Base-by-base conservation (phyloP, 2,329 filamentous ascomycete species). In the Colletotrichum trifolii region DNA sequence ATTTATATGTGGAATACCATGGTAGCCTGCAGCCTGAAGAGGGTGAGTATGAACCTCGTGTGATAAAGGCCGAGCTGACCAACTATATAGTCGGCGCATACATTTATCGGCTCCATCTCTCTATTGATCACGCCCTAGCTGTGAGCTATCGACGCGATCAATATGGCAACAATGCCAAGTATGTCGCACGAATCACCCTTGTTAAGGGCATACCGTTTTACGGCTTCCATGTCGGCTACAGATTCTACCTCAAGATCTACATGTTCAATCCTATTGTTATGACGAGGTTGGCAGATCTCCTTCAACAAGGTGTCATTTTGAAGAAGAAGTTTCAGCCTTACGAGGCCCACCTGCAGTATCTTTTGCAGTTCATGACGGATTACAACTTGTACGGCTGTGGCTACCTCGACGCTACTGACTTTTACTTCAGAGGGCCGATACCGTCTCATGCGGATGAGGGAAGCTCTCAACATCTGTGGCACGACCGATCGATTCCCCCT, bases 331-430 rank as follows among this genome's bases (percentile, higher is more conserved):
- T 99, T 47, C 95, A 98, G 73, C 95, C 96, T 0, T 97, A 96
- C 73, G 96, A 99, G 78, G 94, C 92, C 15, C 96, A 99, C 75
- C 77, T 98, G 67, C 93, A 97, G 73, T 98, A 94, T 75, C 80
- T 97, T 8, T 84, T 96, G 9, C 96, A 99, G 78, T 99, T 96
- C 87, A 98, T 99, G 96, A 91, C 91, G 69, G 96, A 99, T 76
- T 99, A 96, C 82, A 99, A 97, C 74, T 82, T 99, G 69, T 98
- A 97, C 75, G 96, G 96, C 7, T 99, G 96, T 74, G 90, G 89
- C 60, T 96, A 95, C 72, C 88, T 98, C 69, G 87, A 95, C 64
- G 91, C 89, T 54, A 82, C 82, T 9, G 91, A 88, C 68, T 87
- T 89, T 1, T 83, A 80, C 35, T 97, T 97, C 73, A 88, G 96